Percentiles rank a stretch among this genome's conserved stretches.
phyloP scores from a whole-genome alignment of 805 yeast species.

The Candida pseudofarinosa region DNA sequence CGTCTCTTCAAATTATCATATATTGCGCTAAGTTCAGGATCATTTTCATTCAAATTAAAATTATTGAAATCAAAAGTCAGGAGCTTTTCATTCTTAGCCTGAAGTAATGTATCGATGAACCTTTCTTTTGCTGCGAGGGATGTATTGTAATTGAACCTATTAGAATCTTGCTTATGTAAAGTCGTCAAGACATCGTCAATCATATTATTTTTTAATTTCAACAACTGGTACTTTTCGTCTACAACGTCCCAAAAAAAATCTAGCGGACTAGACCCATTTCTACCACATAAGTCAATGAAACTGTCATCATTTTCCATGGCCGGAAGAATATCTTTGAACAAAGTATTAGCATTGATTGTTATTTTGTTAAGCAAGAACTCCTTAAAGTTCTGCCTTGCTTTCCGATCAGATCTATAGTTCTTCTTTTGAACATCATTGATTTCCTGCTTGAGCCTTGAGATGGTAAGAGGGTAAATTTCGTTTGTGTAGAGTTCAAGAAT shows the following conservation, averaged over 20 bases:
- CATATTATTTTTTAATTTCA: constrained; percentile 58
- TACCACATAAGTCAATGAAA: constrained; percentile 62
- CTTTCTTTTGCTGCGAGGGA: constrained; percentile 12
- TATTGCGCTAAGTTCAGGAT: constrained; percentile 22
- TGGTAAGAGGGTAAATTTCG: constrained; percentile 26
- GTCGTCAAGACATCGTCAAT: constrained; percentile 49
- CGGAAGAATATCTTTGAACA: constrained; percentile 56
- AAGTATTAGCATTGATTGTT: constrained; percentile 44
- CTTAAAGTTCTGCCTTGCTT: constrained; percentile 60
- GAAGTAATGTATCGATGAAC: constrained; percentile 15
- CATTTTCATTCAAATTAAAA: constrained; percentile 9
- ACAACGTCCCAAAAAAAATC: constrained; percentile 74
- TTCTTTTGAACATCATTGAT: constrained; percentile 22
- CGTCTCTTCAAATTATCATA: constrained; percentile 26
- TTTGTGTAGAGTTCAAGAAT: constrained; percentile 49
- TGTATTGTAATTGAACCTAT: constrained; percentile 14
- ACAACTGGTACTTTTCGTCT: constrained; percentile 53
- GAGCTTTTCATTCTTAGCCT: constrained; percentile 28
- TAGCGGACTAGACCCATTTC: constrained; percentile 72
- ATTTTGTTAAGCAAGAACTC: constrained; percentile 41
- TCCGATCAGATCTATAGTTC: constrained; percentile 57
- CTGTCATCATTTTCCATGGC: constrained; percentile 50
- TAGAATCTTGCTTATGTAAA: constrained; percentile 9
- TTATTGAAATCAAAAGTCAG: constrained; percentile 16
- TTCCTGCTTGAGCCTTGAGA: constrained; percentile 17